A percentile compares a stretch with the other conserved stretches of the same genome.
Evolutionary conservation across 345 rosid species (phyloP).

Genomic region (Boechera divaricarpa): DNA sequence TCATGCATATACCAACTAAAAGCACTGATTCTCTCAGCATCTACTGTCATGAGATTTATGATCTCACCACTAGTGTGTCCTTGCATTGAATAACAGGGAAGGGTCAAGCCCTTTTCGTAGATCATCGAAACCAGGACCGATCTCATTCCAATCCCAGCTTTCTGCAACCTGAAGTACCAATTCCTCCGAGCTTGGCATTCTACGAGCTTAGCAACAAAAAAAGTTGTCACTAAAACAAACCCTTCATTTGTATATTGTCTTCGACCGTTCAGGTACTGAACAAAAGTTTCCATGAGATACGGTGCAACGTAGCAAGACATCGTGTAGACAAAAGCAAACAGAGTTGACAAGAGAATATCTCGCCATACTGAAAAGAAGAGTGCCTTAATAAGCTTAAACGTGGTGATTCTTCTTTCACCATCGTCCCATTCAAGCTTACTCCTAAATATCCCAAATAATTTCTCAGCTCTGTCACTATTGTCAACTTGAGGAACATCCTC

Average conservation of each 20-base stretch:
- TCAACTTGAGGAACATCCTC: slow-evolving; percentile 58
- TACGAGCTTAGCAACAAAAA: slow-evolving; percentile 60
- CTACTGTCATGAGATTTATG: slow-evolving; percentile 65
- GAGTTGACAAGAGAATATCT: slow-evolving; percentile 48
- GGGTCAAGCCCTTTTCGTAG: slow-evolving; percentile 64
- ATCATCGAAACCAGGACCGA: slow-evolving; percentile 55
- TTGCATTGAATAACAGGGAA: slow-evolving; percentile 53
- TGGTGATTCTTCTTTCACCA: slow-evolving; percentile 45
- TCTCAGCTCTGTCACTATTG: slow-evolving; percentile 47
- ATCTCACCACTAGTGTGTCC: slow-evolving; percentile 71
- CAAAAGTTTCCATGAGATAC: slow-evolving; percentile 58
- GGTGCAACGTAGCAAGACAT: slow-evolving; percentile 56
- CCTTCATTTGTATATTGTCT: slow-evolving; percentile 54
- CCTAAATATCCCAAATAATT: slow-evolving; percentile 40
- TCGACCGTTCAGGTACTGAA: slow-evolving; percentile 54
- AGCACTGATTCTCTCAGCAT: slow-evolving; percentile 55
- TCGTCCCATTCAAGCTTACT: slow-evolving; percentile 49
- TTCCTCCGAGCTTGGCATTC: slow-evolving; percentile 66
- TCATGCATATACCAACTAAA: slow-evolving; percentile 58
- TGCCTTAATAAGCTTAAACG: slow-evolving; percentile 48
- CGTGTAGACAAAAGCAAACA: slow-evolving; percentile 44
- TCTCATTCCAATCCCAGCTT: slow-evolving; percentile 56
- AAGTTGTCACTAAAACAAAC: slow-evolving; percentile 49
- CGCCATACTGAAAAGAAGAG: slow-evolving; percentile 48
- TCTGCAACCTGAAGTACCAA: slow-evolving; percentile 55